Evolutionary conservation across 257 asterid species (phyloP), one percentile per base, ranked within the genome.

Genomic region (Cordia subcordata): DNA sequence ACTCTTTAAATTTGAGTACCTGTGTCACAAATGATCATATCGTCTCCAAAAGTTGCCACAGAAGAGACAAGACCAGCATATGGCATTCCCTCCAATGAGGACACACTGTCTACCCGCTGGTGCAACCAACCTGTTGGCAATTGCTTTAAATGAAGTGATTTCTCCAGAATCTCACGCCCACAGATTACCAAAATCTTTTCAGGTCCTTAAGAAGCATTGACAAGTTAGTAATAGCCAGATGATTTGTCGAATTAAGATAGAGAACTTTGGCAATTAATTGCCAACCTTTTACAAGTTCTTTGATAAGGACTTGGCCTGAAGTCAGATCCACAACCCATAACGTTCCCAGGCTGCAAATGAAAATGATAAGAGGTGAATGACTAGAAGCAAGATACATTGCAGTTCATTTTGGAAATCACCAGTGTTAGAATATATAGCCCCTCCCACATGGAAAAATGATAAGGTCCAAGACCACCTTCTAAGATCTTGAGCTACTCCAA

Each of bases 181-280:
- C 95, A 85, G 56, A 78, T 82, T 84, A 88, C 96, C 84, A 78
- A 73, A 62, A 92, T 79, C 72, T 86, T 88, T 61, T 94, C 73
- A 78, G 79, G 68, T 64, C 86, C 98, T 92, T 77, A 68, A 60
- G 68, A 53, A 67, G 64, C 52, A 69, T 66, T 40, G 58, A 61
- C 58, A 49, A 68, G 73, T 81, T 64, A 83, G 71, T 79, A 56
- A 67, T 57, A 42, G 32, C 53, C 50, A 67, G 40, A 39, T 55
- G 65, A 52, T 47, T 58, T 22, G 52, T 51, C n/a, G 46, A 65
- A 38, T 14, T 32, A 55, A 57, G 47, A 32, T 14, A 6, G 16
- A 55, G 1, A 20, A 17, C 21, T 38, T 40, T 50, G 19, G 54
- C 39, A 53, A 56, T 56, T 71, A 38, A 57, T 62, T 58, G 8